Base-by-base conservation (phyloP, 2,329 filamentous ascomycete genomes). In the Thielaviopsis ethacetica region DNA sequence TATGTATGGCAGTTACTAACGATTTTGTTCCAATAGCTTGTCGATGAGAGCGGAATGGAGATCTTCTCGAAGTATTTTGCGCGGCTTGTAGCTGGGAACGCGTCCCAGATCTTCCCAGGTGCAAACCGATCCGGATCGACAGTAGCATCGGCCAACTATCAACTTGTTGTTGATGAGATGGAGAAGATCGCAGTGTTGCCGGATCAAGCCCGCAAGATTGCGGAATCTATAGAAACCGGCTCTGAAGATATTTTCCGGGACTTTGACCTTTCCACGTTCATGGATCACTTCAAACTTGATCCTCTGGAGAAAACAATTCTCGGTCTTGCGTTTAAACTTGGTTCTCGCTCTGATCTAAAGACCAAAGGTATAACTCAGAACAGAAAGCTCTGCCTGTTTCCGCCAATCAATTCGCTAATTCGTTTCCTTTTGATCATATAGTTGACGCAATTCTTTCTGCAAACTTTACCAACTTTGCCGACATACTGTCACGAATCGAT, bases 21-120 rank as follows among this genome's bases (percentile, higher is more conserved):
- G 10, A 10, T 12, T 49, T 17, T 5, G 5, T 19, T 41, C 54
- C 41, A 63, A n/a, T 64, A 95, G 88, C 84, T 97, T 71, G 86
- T 97, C 75, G 85, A 95, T 82, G 91, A 91, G 68, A 85, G 95
- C 90, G 91, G 91, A 69, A 98, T 98, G 91, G 94, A 98, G 79
- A 90, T 96, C 69, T 96, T 91, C 71, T 84, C 88, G 62, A 94
- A 91, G 76, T 96, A 93, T 72, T 95, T 98, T 73, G 85, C 89
- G 72, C 88, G 91, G 72, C 79, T 97, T 70, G 82, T 98, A 68
- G 86, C 86, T 72, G 85, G 85, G 73, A 96, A 96, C 82, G 89
- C 91, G 67, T 76, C 85, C 63, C 85, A 93, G 68, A 93, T 98
- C 70, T 97, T 97, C 69, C 85, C 89, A 56, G 83, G 86, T 63